Conservation (phyloP, 371 early-diverging fungal genomes). For the Zopfochytrium polystomum region DNA sequence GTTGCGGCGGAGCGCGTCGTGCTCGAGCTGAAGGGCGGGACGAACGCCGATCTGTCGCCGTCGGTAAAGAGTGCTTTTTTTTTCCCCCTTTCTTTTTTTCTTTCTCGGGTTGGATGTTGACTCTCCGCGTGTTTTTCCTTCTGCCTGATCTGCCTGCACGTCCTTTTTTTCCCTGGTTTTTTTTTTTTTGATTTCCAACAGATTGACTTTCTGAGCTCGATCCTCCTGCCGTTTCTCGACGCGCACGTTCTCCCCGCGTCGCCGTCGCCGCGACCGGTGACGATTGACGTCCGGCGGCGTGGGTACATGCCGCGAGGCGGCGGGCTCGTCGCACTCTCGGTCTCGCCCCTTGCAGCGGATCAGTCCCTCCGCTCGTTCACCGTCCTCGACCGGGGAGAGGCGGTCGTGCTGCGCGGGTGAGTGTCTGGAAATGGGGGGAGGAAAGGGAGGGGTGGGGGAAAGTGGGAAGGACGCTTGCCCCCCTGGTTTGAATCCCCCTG, state of each 20-base stretch:
- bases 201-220: constrained; percentile 28
- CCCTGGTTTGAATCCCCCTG: no score
- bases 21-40: constrained; percentile 30
- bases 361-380: neutral
- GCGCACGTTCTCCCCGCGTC: neutral
- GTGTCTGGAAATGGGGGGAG: no score
- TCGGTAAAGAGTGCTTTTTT: no score
- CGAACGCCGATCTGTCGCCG: constrained; percentile 29
- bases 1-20: neutral
- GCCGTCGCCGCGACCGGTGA: neutral
- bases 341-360: neutral
- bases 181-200: no score
- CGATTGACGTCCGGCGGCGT: constrained; percentile 1
- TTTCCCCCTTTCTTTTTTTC: no score
- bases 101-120: no score
- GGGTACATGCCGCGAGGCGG: constrained; percentile 25
- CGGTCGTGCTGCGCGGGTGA: neutral
- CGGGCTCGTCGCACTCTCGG: constrained; percentile 10
- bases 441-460: no score
- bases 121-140: no score
- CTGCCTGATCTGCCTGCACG: no score
- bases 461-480: no score
- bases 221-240: constrained; percentile 24
- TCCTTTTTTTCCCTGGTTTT: no score
- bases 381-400: constrained; percentile 6